Conservation (phyloP, 2,329 filamentous ascomycete genomes). For the Fusarium sp. region DNA sequence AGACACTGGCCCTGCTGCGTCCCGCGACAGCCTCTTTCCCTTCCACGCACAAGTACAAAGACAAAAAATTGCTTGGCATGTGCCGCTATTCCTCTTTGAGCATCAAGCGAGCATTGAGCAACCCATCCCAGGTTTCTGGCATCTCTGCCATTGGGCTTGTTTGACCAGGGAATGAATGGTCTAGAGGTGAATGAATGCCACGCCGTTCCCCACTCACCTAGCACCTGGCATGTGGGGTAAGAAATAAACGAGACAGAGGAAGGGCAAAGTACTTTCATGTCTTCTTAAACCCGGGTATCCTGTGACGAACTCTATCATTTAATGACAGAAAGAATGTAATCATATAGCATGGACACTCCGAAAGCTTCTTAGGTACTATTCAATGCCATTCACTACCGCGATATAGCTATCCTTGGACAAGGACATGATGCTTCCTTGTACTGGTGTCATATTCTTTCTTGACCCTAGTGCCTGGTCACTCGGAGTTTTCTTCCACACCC, state of each 20-base stretch:
- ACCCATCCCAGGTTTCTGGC: slow-evolving; percentile 27
- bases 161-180: slow-evolving; percentile 3
- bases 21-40: slow-evolving; percentile 8
- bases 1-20: slow-evolving; percentile 3
- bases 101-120: slow-evolving; percentile 7
- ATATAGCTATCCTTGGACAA: background rate
- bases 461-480: slow-evolving; percentile 21
- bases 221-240: slow-evolving; percentile 6
- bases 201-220: slow-evolving; percentile 8
- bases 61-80: slow-evolving; percentile 28
- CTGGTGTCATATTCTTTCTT: background rate
- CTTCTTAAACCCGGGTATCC: background rate
- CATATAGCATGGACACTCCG: background rate
- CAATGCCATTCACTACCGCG: background rate
- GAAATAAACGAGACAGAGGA: background rate
- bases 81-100: slow-evolving; percentile 28
- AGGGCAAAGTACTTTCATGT: background rate
- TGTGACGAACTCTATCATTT: background rate
- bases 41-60: slow-evolving; percentile 16
- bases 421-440: background rate
- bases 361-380: background rate
- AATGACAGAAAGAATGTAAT: background rate
- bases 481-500: slow-evolving; percentile 35
- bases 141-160: slow-evolving; percentile 11
- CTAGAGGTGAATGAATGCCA: slow-evolving; percentile 1